Evolutionary conservation across 768 basidiomycete species (phyloP).

Genomic region (Naganishia vaughanmartiniae): DNA sequence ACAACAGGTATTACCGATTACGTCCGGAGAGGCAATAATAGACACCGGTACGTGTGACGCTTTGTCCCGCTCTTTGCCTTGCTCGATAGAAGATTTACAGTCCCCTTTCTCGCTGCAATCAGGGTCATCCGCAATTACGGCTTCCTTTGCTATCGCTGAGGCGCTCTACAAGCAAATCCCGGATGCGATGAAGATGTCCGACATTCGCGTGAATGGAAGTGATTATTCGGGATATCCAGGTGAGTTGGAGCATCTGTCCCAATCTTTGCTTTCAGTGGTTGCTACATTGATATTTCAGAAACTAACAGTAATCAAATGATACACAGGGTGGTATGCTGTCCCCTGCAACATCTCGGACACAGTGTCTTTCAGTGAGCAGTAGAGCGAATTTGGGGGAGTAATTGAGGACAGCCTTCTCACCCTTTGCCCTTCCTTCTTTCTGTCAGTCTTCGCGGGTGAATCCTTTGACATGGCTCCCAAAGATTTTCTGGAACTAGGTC

Average conservation of each 20-base stretch:
- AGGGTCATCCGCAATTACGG: slow-evolving; percentile 1
- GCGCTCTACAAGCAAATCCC: slow-evolving; percentile 3
- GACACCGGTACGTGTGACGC: neutral
- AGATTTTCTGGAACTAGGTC: slow-evolving; percentile 9
- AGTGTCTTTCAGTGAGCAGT: slow-evolving; percentile 5
- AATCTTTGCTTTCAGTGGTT: neutral
- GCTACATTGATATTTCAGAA: neutral
- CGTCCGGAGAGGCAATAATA: neutral
- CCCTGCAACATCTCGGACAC: slow-evolving; percentile 14
- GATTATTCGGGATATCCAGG: neutral
- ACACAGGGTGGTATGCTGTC: slow-evolving; percentile 16
- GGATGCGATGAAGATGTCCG: neutral
- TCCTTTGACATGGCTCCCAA: slow-evolving; percentile 8
- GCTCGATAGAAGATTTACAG: neutral
- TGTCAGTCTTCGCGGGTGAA: slow-evolving; percentile 2
- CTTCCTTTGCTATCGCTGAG: neutral
- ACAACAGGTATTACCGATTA: neutral
- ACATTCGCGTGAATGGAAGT: neutral
- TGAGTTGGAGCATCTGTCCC: neutral
- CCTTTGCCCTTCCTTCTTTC: neutral
- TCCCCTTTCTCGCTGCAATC: neutral
- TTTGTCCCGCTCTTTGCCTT: neutral
- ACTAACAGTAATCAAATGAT: neutral
- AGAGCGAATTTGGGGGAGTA: neutral
- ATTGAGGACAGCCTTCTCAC: neutral